A percentile compares a stretch with the other conserved stretches of the same genome.
These are phyloP conservation scores for Starmerella vitae DNA, from an alignment of 805 yeast genomes.

Conservation along the genomic window DNA sequence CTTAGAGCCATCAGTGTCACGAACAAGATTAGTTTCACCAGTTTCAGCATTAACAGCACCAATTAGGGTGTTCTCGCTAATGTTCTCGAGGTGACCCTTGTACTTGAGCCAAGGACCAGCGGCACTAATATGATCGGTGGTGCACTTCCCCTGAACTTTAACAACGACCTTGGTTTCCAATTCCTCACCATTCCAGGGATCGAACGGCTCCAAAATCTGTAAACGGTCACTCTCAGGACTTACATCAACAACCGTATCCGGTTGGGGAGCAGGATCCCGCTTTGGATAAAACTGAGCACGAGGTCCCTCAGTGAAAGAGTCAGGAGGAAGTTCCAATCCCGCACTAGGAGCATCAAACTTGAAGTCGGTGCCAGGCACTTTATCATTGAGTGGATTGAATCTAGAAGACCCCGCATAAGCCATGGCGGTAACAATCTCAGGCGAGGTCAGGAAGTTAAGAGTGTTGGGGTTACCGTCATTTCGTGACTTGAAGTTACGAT, in stretches of 20 bases:
- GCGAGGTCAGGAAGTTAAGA: conserved; percentile 96
- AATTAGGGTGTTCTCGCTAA: conserved; percentile 84
- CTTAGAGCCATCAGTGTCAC: conserved; percentile 61
- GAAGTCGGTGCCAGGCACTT: conserved; percentile 53
- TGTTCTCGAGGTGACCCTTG: conserved; percentile 94
- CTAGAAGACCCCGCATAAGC: conserved; percentile 85
- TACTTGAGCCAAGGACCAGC: conserved; percentile 98
- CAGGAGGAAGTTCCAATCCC: conserved; percentile 72
- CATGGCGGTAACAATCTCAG: conserved; percentile 94
- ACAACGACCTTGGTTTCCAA: conserved; percentile 59
- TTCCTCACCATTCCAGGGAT: conserved; percentile 78
- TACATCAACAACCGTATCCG: conserved; percentile 50
- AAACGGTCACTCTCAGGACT: conserved; percentile 83
- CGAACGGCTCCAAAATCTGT: conserved; percentile 79
- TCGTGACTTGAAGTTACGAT: conserved; percentile 95
- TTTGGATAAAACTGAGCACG: conserved; percentile 65
- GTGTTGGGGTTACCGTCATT: conserved; percentile 97
- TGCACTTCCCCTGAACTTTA: conserved; percentile 95
- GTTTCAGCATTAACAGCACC: conserved; percentile 97
- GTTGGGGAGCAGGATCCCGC: conserved; percentile 47
- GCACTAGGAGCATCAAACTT: conserved; percentile 48
- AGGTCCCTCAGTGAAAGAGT: conserved; percentile 60
- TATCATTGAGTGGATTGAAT: conserved; percentile 82
- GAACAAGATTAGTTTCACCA: conserved; percentile 84
- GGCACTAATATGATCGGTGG: conserved; percentile 96